Percentiles rank a stretch among this genome's conserved stretches.
These are phyloP conservation scores for Cytospora mali DNA, from an alignment of 2,329 filamentous ascomycete genomes.

Conservation along the genomic window DNA sequence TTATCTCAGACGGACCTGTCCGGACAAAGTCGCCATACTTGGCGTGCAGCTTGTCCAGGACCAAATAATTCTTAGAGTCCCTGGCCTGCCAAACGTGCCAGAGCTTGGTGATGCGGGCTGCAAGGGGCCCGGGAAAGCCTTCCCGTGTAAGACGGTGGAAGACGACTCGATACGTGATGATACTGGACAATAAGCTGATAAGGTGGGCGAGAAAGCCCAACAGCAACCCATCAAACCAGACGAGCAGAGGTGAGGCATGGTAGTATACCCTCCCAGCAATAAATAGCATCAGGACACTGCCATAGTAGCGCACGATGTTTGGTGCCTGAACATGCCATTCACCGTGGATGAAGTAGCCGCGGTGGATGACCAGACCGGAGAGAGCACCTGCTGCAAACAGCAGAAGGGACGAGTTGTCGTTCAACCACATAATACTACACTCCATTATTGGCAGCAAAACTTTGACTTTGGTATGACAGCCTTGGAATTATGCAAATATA, in stretches of 20 bases:
- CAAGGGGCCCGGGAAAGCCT: not conserved
- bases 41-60: conserved; percentile 5
- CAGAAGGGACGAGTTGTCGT: too few relatives aligned
- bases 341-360: not conserved
- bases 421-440: too few relatives aligned
- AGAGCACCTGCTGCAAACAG: too few relatives aligned
- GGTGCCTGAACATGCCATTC: conserved; percentile 1
- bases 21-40: conserved; percentile 21
- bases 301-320: not conserved
- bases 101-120: not conserved
- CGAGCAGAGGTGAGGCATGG: not conserved
- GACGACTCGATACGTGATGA: not conserved
- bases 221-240: not conserved
- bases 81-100: not conserved
- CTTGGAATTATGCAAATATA: too few relatives aligned
- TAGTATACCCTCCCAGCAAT: not conserved
- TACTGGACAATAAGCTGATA: not conserved
- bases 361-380: not conserved
- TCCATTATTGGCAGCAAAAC: too few relatives aligned
- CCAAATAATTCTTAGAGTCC: not conserved
- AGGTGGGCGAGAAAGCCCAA: not conserved
- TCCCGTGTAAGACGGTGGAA: not conserved
- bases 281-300: not conserved
- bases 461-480: too few relatives aligned
- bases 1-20: conserved; percentile 26